Evolutionary conservation across 108 stramenopile genomes (phyloP).

Genomic region (Nitzschia putrida): DNA sequence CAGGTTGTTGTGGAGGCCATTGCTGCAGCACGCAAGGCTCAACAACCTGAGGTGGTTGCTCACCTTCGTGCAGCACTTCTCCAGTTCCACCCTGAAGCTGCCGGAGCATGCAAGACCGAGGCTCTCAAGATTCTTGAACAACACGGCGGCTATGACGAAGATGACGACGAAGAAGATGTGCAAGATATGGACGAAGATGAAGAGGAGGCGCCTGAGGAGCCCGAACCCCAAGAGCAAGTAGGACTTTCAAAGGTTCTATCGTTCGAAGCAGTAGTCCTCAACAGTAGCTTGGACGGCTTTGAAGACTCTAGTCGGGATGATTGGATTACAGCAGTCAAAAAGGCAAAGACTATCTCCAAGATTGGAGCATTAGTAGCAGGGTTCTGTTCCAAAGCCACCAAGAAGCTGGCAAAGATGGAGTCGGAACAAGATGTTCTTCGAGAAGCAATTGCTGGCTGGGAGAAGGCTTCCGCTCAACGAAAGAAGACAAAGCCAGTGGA

Average conservation of each 20-base stretch:
- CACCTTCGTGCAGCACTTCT: constrained; percentile 66
- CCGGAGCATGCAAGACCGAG: constrained; percentile 60
- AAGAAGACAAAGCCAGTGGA: constrained; percentile 31
- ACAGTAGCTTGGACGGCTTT: constrained; percentile 67
- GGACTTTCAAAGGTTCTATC: constrained; percentile 59
- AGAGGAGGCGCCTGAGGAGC: constrained; percentile 33
- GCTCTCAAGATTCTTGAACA: constrained; percentile 66
- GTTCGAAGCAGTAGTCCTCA: constrained; percentile 69
- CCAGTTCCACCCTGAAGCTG: constrained; percentile 62
- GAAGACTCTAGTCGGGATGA: constrained; percentile 69
- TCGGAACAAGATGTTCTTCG: constrained; percentile 53
- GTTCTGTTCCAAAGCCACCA: constrained; percentile 49
- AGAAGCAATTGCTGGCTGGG: constrained; percentile 49
- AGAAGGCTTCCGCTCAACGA: constrained; percentile 29
- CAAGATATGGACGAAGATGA: constrained; percentile 49
- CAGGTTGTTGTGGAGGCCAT: constrained; percentile 70
- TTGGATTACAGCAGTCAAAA: constrained; percentile 77
- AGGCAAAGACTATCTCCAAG: constrained; percentile 69
- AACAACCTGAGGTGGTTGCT: constrained; percentile 63
- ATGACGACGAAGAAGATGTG: constrained; percentile 61
- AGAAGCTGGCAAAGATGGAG: constrained; percentile 56
- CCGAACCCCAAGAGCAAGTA: constrained; percentile 22
- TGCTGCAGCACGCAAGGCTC: constrained; percentile 76
- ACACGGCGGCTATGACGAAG: constrained; percentile 66
- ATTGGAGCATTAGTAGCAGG: constrained; percentile 56